These are phyloP conservation scores for Fusarium chlamydosporum DNA, from an alignment of 2,329 filamentous ascomycete genomes.

Conservation along the genomic window DNA sequence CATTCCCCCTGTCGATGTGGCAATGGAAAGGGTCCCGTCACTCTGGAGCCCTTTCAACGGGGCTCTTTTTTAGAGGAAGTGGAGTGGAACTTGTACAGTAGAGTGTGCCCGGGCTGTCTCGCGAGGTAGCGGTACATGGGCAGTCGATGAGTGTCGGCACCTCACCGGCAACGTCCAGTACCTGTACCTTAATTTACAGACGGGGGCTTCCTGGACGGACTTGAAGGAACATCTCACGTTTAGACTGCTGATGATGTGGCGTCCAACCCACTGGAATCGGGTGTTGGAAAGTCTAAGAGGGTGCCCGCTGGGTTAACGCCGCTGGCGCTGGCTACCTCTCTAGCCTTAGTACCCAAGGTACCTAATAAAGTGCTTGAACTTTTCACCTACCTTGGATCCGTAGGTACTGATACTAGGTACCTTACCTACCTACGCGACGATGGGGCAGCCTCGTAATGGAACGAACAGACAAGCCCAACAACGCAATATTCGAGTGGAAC, in stretches of 20 bases:
- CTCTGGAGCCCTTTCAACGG: slow-evolving; percentile 39
- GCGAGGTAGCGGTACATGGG: slow-evolving; percentile 37
- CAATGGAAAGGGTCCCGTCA: slow-evolving; percentile 39
- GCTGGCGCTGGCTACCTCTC: slow-evolving; percentile 22
- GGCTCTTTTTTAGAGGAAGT: slow-evolving; percentile 22
- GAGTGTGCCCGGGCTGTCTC: slow-evolving; percentile 16
- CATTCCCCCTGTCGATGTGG: slow-evolving; percentile 39
- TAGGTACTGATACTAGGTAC: no score
- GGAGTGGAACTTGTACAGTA: slow-evolving; percentile 26
- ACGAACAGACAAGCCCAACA: slow-evolving; percentile 29
- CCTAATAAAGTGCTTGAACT: slow-evolving; percentile 14
- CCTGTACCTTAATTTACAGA: slow-evolving; percentile 21
- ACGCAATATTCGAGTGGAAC: slow-evolving; percentile 34
- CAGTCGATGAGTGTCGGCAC: slow-evolving; percentile 4
- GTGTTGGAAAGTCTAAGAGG: slow-evolving; percentile 16
- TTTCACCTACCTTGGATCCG: background rate
- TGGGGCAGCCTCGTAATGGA: slow-evolving; percentile 45
- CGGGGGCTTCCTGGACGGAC: slow-evolving; percentile 23
- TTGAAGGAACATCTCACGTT: slow-evolving; percentile 10
- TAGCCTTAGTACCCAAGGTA: no score
- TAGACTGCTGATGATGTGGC: slow-evolving; percentile 38
- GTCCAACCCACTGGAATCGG: slow-evolving; percentile 37
- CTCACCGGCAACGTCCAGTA: slow-evolving; percentile 21
- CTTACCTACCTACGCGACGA: slow-evolving; percentile 22
- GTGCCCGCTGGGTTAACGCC: slow-evolving; percentile 32